Percentiles rank a stretch among this genome's conserved stretches.
Evolutionary conservation across 1,139 yeast genomes (phyloP).

Genomic region (Kodamaea fungicola): DNA sequence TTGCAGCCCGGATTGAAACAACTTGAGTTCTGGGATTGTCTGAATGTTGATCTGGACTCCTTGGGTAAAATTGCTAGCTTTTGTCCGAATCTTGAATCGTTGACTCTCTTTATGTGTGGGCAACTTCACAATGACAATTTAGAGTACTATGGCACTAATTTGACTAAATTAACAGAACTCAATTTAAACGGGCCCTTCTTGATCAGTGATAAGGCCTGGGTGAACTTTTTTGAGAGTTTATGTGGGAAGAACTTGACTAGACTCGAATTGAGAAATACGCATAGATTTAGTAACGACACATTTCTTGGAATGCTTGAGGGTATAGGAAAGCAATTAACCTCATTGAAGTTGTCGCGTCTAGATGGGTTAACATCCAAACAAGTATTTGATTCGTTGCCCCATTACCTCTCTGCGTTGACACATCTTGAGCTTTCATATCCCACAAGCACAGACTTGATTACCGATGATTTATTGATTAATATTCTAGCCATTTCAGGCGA

Average conservation of each 20-base stretch:
- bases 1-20: slow-evolving; percentile 54
- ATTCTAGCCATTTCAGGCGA: slow-evolving; percentile 62
- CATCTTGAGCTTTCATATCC: slow-evolving; percentile 71
- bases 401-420: slow-evolving; percentile 50
- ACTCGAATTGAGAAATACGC: slow-evolving; percentile 76
- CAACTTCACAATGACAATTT: slow-evolving; percentile 79
- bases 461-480: slow-evolving; percentile 67
- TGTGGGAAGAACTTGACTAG: slow-evolving; percentile 20
- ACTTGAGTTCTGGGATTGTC: slow-evolving; percentile 89
- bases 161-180: slow-evolving; percentile 50
- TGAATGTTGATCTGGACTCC: slow-evolving; percentile 66
- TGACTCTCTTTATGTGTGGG: slow-evolving; percentile 89
- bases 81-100: slow-evolving; percentile 67
- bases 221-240: slow-evolving; percentile 55
- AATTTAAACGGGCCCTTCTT: slow-evolving; percentile 84
- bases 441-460: slow-evolving; percentile 58
- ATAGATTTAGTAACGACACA: slow-evolving; percentile 71
- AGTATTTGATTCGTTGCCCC: slow-evolving; percentile 63
- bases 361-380: slow-evolving; percentile 64
- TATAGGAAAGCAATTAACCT: slow-evolving; percentile 54
- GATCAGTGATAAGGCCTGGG: slow-evolving; percentile 75
- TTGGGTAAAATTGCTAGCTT: slow-evolving; percentile 68
- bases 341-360: slow-evolving; percentile 53
- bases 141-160: slow-evolving; percentile 55
- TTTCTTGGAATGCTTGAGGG: slow-evolving; percentile 59